Base-by-base conservation (phyloP, 305 asterid genomes). In the Striga hermonthica region DNA sequence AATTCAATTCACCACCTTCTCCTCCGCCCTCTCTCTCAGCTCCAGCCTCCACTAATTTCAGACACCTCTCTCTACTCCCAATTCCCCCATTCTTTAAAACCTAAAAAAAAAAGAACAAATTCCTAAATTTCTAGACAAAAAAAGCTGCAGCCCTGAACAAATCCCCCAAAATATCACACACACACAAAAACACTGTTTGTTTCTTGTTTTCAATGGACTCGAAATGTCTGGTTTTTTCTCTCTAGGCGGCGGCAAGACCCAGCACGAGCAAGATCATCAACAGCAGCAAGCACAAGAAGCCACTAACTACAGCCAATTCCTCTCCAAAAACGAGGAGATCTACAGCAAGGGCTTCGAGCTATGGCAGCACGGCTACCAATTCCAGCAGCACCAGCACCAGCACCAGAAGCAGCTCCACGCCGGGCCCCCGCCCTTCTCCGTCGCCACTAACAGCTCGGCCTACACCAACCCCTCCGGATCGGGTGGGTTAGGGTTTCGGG, bases 151-250 rank as follows among this genome's bases (percentile, higher is more conserved):
- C 9, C 5, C 7, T 45, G 62, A 60, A 57, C 66, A 62, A 63
- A 64, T 41, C 68, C 31, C 75, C 60, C 71, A 28, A 37, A 60
- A 55, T 64, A 14, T 9, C 66, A 61, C 73, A 60, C 37, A 5
- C 54, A 53, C 16, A 62, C 49, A 49, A 47, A 57, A 22, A 22
- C 66, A 14, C 57, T 9, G n/a, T 54, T 4, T 41, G 55, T 37
- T 41, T 37, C 43, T 1, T 7, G 4, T 66, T 58, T 72, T 84
- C 65, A 78, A 84, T 88, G 97, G 91, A 76, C 79, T 70, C 63
- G 57, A 80, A 71, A 91, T 91, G 95, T 89, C 95, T 62, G 87
- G 86, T 1, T 85, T 89, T 75, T 90, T 89, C 82, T 82, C 96
- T 48, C 74, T 89, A 85, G 85, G 82, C 14, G 86, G 81, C 11